Percentiles rank a stretch among this genome's conserved stretches.
phyloP scores from a whole-genome alignment of 805 yeast species.

The Saturnispora silvae region DNA sequence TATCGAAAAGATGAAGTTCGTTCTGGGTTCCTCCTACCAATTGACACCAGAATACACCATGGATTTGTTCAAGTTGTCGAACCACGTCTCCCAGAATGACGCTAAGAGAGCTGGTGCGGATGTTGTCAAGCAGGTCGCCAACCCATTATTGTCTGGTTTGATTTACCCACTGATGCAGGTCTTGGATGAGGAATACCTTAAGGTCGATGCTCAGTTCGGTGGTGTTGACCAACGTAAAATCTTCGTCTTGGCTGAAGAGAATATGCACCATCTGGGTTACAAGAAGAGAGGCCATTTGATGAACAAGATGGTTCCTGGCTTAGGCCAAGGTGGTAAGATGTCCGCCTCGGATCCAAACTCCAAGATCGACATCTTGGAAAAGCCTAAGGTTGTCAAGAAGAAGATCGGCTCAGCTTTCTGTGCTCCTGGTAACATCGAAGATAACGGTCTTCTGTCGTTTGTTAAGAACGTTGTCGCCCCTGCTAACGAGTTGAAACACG shows the following conservation, averaged over 20 bases:
- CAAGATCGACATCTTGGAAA: slow-evolving; percentile 86
- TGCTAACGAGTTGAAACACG: slow-evolving; percentile 64
- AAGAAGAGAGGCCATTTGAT: slow-evolving; percentile 95
- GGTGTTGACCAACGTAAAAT: slow-evolving; percentile 99
- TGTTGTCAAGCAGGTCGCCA: slow-evolving; percentile 94
- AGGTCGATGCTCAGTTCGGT: slow-evolving; percentile 90
- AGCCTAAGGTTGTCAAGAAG: slow-evolving; percentile 78
- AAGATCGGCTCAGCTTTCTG: slow-evolving; percentile 89
- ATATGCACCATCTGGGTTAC: slow-evolving; percentile 77
- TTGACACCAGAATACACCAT: slow-evolving; percentile 64
- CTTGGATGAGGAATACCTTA: slow-evolving; percentile 83
- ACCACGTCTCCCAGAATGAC: slow-evolving; percentile 83
- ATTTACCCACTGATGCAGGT: slow-evolving; percentile 99
- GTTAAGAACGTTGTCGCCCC: slow-evolving; percentile 79
- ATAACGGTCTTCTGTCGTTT: slow-evolving; percentile 83
- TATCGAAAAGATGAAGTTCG: slow-evolving; percentile 75
- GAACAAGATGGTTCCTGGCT: slow-evolving; percentile 99
- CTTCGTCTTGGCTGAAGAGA: slow-evolving; percentile 93
- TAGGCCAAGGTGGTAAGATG: slow-evolving; percentile 96
- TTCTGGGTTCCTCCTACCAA: slow-evolving; percentile 87
- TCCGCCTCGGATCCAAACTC: slow-evolving; percentile 98
- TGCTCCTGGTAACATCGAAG: slow-evolving; percentile 88
- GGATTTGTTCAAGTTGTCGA: slow-evolving; percentile 82
- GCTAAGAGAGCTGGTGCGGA: slow-evolving; percentile 99
- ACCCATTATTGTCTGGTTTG: slow-evolving; percentile 86